Percentiles rank a stretch among this genome's conserved stretches.
phyloP scores from a whole-genome alignment of 2,329 filamentous ascomycete genomes.

The Botrytis tulipae region DNA sequence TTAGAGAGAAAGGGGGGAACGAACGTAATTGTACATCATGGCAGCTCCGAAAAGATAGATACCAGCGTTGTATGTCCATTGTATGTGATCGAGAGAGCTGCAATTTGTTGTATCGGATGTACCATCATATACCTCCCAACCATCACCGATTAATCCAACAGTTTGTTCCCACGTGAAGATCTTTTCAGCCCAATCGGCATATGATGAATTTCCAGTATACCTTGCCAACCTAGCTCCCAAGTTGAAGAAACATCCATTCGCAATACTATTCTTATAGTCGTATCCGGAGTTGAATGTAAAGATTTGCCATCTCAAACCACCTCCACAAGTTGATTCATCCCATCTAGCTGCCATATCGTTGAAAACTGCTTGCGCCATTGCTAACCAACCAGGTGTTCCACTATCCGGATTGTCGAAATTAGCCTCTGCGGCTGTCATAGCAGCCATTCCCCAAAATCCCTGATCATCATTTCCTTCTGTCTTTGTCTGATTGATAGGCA shows the following conservation, averaged over 20 bases:
- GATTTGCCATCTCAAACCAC: conserved; percentile 81
- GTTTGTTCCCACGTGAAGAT: conserved; percentile 67
- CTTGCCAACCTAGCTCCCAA: conserved; percentile 64
- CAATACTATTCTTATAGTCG: conserved; percentile 69
- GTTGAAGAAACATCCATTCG: conserved; percentile 61
- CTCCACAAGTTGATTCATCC: conserved; percentile 66
- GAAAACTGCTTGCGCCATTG: conserved; percentile 70
- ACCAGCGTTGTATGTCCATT: conserved; percentile 69
- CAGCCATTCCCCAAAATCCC: conserved; percentile 68
- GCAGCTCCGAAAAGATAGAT: conserved; percentile 60
- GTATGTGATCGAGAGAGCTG: conserved; percentile 55
- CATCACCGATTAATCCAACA: conserved; percentile 56
- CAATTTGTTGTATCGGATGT: conserved; percentile 56
- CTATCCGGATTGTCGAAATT: conserved; percentile 56
- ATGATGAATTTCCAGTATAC: conserved; percentile 75
- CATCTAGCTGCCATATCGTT: conserved; percentile 70
- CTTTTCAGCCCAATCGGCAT: conserved; percentile 71
- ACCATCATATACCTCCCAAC: conserved; percentile 58
- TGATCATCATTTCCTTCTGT: conserved; percentile 68
- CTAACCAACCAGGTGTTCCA: conserved; percentile 62
- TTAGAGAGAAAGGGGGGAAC: background rate
- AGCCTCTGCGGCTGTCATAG: conserved; percentile 67
- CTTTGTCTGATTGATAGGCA: conserved; percentile 68
- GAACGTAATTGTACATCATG: conserved; percentile 48
- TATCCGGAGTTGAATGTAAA: conserved; percentile 78